Percentiles rank a stretch among this genome's conserved stretches.
These are phyloP conservation scores for Ustilago sp. DNA, from an alignment of 1,284 basidiomycete species.

Conservation along the genomic window DNA sequence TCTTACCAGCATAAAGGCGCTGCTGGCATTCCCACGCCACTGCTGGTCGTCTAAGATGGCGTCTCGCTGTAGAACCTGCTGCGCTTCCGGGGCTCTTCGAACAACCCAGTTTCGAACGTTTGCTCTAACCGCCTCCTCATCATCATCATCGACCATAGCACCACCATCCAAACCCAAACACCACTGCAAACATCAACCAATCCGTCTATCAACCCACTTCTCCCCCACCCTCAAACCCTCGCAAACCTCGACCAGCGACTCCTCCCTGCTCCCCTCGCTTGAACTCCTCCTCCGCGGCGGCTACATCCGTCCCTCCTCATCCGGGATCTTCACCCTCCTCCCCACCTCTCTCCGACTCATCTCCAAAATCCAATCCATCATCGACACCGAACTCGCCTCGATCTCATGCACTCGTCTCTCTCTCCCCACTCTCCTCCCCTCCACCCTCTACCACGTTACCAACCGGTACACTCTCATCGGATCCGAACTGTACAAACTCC, in stretches of 20 bases:
- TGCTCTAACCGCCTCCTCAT: constrained; percentile 2
- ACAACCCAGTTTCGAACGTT: constrained; percentile 5
- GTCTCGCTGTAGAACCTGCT: constrained; percentile 14
- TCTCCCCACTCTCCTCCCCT: constrained; percentile 67
- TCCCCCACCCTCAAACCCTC: constrained; percentile 37
- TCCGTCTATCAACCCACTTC: constrained; percentile 37
- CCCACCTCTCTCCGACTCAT: constrained; percentile 67
- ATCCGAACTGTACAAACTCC: constrained; percentile 68
- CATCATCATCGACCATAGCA: not conserved
- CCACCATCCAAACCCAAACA: not conserved
- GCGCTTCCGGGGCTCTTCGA: not conserved
- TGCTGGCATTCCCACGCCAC: not conserved
- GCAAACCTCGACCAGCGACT: constrained; percentile 18
- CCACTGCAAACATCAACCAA: constrained; percentile 4
- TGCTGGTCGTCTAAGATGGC: constrained; percentile 5
- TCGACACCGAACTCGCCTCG: constrained; percentile 65
- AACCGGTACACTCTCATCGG: constrained; percentile 65
- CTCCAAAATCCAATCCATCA: constrained; percentile 63
- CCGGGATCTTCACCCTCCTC: constrained; percentile 69
- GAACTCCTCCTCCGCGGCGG: constrained; percentile 63
- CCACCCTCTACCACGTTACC: constrained; percentile 65
- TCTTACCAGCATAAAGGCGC: not conserved
- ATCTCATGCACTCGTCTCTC: constrained; percentile 65
- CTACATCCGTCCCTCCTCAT: constrained; percentile 67
- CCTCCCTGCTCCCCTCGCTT: constrained; percentile 38